phyloP scores from a whole-genome alignment of 169 alveolate species.

The Plasmodium cynomolgi region DNA sequence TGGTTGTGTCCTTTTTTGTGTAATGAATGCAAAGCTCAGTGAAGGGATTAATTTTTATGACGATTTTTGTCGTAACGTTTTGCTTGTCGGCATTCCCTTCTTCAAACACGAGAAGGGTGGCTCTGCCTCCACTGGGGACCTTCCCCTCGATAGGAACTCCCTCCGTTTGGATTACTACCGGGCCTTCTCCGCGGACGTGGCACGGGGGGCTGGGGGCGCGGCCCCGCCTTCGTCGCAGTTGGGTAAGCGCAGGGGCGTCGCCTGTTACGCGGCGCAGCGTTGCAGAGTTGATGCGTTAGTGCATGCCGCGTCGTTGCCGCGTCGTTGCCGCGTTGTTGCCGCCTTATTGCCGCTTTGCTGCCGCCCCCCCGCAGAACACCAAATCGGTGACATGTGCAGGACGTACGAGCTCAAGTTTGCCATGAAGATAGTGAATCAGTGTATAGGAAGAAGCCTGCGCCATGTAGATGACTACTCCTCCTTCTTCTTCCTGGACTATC shows the following conservation, averaged over 20 bases:
- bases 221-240: background rate
- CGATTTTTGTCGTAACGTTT: conserved; percentile 93
- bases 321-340: background rate
- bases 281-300: background rate
- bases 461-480: conserved; percentile 96
- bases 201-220: background rate
- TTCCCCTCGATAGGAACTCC: conserved; percentile 50
- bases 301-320: background rate
- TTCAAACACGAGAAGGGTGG: conserved; percentile 78
- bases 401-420: conserved; percentile 88
- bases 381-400: conserved; percentile 29
- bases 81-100: conserved; percentile 96
- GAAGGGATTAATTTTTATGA: conserved; percentile 98
- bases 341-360: background rate
- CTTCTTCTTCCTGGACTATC: conserved; percentile 91
- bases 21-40: conserved; percentile 86
- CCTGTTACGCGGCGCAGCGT: background rate
- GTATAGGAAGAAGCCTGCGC: conserved; percentile 97
- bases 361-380: background rate
- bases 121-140: background rate
- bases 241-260: background rate
- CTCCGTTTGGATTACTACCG: conserved; percentile 67
- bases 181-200: conserved; percentile 28
- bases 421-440: conserved; percentile 95
- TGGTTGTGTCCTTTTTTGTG: conserved; percentile 93